Evolutionary conservation across 305 asterid species (phyloP), one percentile per base, ranked within the genome.

Genomic region (Solanum hybrid): DNA sequence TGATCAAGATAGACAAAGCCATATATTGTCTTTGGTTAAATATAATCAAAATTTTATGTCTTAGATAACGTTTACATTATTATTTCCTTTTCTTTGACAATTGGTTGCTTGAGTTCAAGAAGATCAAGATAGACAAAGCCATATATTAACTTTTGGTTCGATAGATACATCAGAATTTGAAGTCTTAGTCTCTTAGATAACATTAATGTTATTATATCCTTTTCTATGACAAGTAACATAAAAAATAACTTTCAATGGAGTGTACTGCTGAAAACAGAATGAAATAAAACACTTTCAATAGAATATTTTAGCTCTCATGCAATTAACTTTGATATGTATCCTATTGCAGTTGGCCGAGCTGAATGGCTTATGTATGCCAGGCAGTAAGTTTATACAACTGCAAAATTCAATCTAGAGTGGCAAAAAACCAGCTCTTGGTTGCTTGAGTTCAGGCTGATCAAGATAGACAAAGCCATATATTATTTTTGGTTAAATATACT

Each of bases 301-400:
- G 87, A 39, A 9, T 8, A 79, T 10, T 17, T 45, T 45, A 4
- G 73, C 29, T 0, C 37, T 45, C 6, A 3, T 29, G 73, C 73
- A 27, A 3, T 51, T 84, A 10, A 29, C 70, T 9, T 15, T 13
- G 89, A 37, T 85, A 10, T 6, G 4, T 31, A 24, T 20, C 70
- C 75, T 31, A 20, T 90, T 33, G 91, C 93, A 90, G 88, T 89
- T 89, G 89, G 93, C 92, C 92, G 89, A 90, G 92, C 87, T 90
- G 93, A 89, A 80, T 92, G 93, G 92, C 90, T 81, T 34, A 90
- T 91, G 89, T 11, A 87, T 89, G 88, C 91, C 92, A 87, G n/a
- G 6, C 82, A 81, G 89, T 65, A 90, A 90, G 92, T 89, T 90
- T 86, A 80, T 89, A 24, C 89, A 89, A 90, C 89, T 90, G 91